Conservation (phyloP, 495 filamentous ascomycete genomes). For the Polyplosphaeria fusca region DNA sequence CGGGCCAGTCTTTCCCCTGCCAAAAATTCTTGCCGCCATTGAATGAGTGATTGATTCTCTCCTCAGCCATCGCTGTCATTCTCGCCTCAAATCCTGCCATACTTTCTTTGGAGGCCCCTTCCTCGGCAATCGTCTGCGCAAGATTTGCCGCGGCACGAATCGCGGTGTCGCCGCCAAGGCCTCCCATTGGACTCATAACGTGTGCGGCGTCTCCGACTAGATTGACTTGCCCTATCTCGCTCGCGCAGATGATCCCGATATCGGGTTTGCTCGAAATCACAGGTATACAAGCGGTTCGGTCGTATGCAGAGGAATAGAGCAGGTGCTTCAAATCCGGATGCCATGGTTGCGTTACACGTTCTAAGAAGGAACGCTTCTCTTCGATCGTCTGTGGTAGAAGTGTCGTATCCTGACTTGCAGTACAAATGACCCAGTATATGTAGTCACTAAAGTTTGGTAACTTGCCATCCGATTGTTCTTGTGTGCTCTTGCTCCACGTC, state of each 20-base stretch:
- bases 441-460: neutral
- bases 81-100: conserved; percentile 2
- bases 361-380: neutral
- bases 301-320: neutral
- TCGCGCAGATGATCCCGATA: neutral
- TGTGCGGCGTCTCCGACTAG: neutral
- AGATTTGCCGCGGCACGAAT: conserved; percentile 9
- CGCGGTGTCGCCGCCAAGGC: conserved; percentile 10
- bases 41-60: conserved; percentile 10
- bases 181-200: conserved; percentile 6
- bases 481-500: neutral
- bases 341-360: neutral
- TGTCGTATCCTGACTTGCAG: neutral
- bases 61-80: neutral
- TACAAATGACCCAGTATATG: conserved; percentile 3
- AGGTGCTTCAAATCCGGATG: neutral
- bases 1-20: conserved; percentile 11
- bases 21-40: conserved; percentile 10
- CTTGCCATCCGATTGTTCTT: neutral
- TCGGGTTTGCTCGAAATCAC: neutral
- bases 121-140: neutral
- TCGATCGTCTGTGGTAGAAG: neutral
- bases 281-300: neutral
- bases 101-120: neutral
- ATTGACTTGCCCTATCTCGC: neutral